phyloP scores from a whole-genome alignment of 2,329 filamentous ascomycete species.

The Cryoendolithus antarcticus region DNA sequence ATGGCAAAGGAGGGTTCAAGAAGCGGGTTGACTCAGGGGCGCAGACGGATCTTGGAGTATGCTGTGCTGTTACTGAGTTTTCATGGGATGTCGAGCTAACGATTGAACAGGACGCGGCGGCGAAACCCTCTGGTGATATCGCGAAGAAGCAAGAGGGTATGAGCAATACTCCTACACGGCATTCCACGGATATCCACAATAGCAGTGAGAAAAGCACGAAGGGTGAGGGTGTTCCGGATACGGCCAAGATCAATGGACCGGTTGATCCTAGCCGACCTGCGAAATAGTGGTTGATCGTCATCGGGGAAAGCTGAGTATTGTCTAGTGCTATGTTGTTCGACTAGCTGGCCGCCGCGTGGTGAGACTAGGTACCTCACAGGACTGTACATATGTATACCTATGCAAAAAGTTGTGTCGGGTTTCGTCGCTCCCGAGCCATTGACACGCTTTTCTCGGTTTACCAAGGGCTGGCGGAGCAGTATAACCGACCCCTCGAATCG shows the following conservation, averaged over 20 bases:
- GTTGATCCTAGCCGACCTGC: slow-evolving; percentile 26
- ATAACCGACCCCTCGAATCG: too few species aligned
- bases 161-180: slow-evolving; percentile 39
- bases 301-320: too few species aligned
- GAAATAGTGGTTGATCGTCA: slow-evolving; percentile 2
- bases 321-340: too few species aligned
- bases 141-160: slow-evolving; percentile 43
- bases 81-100: too few species aligned
- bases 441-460: too few species aligned
- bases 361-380: too few species aligned
- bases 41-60: slow-evolving; percentile 7
- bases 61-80: too few species aligned
- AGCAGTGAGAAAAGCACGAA: slow-evolving; percentile 42
- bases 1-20: slow-evolving; percentile 28
- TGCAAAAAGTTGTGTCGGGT: slow-evolving; percentile 1
- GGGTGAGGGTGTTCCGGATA: slow-evolving; percentile 43
- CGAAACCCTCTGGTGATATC: slow-evolving; percentile 26
- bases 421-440: too few species aligned
- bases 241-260: slow-evolving; percentile 42
- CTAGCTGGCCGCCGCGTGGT: too few species aligned
- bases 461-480: too few species aligned
- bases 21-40: slow-evolving; percentile 26
- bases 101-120: too few species aligned
- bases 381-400: slow-evolving; percentile 7
- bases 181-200: slow-evolving; percentile 33